phyloP scores from a whole-genome alignment of 345 rosid genomes.

The Psidium friedrichsthalianum region DNA sequence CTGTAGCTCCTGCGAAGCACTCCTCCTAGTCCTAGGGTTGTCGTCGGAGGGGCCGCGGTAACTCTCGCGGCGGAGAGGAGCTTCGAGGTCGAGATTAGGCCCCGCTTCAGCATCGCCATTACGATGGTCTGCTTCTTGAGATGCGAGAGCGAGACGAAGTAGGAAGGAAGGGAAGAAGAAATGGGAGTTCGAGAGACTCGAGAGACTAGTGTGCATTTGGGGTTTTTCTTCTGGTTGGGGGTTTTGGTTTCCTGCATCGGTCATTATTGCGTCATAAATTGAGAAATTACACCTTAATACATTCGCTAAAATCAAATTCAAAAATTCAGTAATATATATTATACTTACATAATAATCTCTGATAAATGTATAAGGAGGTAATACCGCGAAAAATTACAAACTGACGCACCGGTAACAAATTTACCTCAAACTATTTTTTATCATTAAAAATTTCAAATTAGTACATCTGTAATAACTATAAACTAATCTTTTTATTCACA shows the following conservation, averaged over 20 bases:
- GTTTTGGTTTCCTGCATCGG: neutral
- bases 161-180: neutral
- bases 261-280: neutral
- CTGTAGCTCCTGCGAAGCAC: conserved; percentile 35
- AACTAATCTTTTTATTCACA: no score
- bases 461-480: no score
- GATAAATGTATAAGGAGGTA: neutral
- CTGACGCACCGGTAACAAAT: no score
- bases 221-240: neutral
- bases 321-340: neutral
- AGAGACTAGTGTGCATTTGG: no score
- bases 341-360: neutral
- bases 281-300: neutral
- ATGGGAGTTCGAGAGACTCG: neutral
- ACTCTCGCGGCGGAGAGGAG: neutral
- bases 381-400: no score
- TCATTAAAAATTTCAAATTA: no score
- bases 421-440: no score
- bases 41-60: neutral
- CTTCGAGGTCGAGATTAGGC: neutral
- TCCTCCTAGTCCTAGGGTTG: neutral
- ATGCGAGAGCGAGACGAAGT: neutral
- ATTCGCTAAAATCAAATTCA: neutral
- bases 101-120: conserved; percentile 4
- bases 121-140: neutral